Evolutionary conservation across 1,284 basidiomycete genomes (phyloP).

Genomic region (Sanghuangporus sanghuang): DNA sequence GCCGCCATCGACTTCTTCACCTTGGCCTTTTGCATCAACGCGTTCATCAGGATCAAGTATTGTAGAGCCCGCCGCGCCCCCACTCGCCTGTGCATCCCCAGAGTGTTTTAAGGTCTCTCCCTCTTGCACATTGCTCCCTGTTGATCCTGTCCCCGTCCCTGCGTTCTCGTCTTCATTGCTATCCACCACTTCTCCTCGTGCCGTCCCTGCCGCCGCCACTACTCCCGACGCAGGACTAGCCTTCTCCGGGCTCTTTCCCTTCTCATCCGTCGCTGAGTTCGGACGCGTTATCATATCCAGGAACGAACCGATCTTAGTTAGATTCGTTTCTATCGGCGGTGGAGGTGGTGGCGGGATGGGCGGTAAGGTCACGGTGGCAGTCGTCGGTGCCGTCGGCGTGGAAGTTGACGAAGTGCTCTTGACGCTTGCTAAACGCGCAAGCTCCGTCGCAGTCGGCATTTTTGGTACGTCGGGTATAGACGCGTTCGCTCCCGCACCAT

Average conservation of each 20-base stretch:
- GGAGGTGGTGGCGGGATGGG: conserved; percentile 2
- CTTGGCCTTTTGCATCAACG: neutral
- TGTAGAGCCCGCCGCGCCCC: neutral
- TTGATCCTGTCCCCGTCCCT: neutral
- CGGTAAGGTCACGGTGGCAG: neutral
- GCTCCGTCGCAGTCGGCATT: conserved; percentile 10
- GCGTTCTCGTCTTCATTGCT: neutral
- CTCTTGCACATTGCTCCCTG: neutral
- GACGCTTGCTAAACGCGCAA: conserved; percentile 7
- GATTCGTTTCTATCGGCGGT: conserved; percentile 4
- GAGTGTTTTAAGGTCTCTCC: neutral
- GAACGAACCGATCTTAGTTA: conserved; percentile 1
- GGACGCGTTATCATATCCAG: conserved; percentile 15
- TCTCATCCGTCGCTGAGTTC: conserved; percentile 9
- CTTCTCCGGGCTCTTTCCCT: neutral
- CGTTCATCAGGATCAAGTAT: neutral
- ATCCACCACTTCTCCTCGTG: neutral
- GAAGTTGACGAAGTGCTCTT: neutral
- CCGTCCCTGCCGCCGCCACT: too few species aligned
- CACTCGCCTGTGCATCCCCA: neutral
- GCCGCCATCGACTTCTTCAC: neutral
- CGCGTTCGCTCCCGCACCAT: neutral
- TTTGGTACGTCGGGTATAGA: conserved; percentile 13
- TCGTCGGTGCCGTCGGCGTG: neutral
- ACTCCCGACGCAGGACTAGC: neutral